Conservation (phyloP, 441 rosid species). For the Kokia cookei region DNA sequence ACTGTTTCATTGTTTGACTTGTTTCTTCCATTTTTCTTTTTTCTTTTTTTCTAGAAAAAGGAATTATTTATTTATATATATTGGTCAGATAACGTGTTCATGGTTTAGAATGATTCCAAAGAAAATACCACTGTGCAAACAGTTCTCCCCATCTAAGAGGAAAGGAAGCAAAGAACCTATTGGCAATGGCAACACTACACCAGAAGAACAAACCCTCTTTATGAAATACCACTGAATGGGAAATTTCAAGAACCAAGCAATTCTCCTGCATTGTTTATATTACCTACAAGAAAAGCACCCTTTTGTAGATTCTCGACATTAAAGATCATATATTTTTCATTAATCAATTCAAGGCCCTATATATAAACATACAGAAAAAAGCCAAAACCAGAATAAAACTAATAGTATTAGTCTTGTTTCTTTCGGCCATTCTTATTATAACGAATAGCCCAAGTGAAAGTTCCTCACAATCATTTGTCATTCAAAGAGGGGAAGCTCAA, state of each 20-base stretch:
- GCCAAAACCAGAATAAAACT: not conserved
- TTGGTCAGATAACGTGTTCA: not conserved
- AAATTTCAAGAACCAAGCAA: conserved; percentile 8
- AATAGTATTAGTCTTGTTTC: not conserved
- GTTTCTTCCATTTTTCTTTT: not conserved
- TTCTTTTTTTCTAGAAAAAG: not conserved
- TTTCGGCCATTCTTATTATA: not conserved
- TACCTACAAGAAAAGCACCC: conserved; percentile 13
- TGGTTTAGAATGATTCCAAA: not conserved
- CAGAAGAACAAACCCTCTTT: not conserved
- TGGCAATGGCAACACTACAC: not conserved
- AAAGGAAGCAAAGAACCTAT: not conserved
- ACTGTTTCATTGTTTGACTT: not conserved
- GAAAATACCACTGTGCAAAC: not conserved
- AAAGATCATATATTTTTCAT: not conserved
- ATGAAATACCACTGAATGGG: not conserved
- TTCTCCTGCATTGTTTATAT: conserved; percentile 14
- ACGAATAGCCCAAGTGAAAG: not conserved
- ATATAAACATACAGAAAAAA: not conserved
- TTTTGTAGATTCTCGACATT: not conserved
- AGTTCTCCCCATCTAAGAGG: not conserved
- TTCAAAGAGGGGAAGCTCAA: not conserved
- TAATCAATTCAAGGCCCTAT: not conserved
- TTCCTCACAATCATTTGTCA: conserved; percentile 4
- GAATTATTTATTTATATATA: not conserved